phyloP scores from a whole-genome alignment of 805 yeast species.

The Schwanniomyces polymorphus region DNA sequence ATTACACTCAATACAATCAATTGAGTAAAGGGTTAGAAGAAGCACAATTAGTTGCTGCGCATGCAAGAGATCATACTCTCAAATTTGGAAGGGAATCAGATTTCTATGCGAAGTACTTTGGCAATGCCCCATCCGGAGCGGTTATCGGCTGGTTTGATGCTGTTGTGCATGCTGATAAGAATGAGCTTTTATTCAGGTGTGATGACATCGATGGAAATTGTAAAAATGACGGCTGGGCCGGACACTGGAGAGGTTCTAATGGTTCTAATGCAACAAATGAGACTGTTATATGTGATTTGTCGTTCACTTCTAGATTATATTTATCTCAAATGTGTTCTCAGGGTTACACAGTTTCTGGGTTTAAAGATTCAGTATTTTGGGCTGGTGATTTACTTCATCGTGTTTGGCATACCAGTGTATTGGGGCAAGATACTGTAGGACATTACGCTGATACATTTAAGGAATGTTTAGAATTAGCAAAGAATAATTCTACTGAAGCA shows the following conservation, averaged over 20 bases:
- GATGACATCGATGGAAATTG: constrained; percentile 41
- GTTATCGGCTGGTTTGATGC: constrained; percentile 37
- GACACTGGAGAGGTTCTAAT: constrained; percentile 37
- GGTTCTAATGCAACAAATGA: constrained; percentile 35
- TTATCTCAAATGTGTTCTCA: constrained; percentile 31
- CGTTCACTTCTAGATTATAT: constrained; percentile 29
- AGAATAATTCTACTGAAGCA: constrained; percentile 28
- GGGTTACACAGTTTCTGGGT: constrained; percentile 28
- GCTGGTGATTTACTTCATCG: constrained; percentile 41
- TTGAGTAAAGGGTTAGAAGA: constrained; percentile 25
- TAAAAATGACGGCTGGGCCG: constrained; percentile 33
- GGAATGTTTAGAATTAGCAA: constrained; percentile 33
- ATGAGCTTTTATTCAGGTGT: constrained; percentile 34
- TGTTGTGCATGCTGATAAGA: constrained; percentile 30
- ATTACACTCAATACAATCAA: constrained; percentile 14
- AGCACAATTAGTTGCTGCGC: constrained; percentile 26
- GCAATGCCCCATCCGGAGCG: constrained; percentile 31
- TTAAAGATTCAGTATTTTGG: constrained; percentile 24
- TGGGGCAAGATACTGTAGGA: constrained; percentile 30
- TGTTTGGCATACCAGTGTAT: constrained; percentile 30
- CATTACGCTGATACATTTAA: constrained; percentile 36
- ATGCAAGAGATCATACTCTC: constrained; percentile 35
- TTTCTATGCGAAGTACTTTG: constrained; percentile 35
- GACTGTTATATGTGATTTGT: constrained; percentile 40
- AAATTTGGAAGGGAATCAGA: constrained; percentile 30